These are phyloP conservation scores for Candolleomyces aberdarensis DNA, from an alignment of 768 basidiomycete species.

Conservation along the genomic window DNA sequence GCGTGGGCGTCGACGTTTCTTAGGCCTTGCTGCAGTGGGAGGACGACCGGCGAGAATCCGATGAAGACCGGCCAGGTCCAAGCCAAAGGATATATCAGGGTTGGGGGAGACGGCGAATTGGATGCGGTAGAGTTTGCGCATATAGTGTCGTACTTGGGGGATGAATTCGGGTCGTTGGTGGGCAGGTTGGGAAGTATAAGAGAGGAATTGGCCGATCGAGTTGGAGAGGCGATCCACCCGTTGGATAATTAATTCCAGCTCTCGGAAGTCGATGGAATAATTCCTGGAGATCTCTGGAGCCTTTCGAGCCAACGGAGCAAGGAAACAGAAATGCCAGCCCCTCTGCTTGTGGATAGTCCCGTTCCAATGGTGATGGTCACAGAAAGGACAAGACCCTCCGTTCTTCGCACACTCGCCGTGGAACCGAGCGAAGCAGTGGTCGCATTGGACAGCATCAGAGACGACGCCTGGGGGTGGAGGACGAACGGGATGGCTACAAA, in stretches of 20 bases:
- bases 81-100: slow-evolving; percentile 76
- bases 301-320: slow-evolving; percentile 63
- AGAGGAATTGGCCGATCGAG: slow-evolving; percentile 77
- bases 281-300: slow-evolving; percentile 80
- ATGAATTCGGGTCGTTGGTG: slow-evolving; percentile 78
- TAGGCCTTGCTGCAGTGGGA: slow-evolving; percentile 44
- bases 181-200: slow-evolving; percentile 62
- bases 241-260: slow-evolving; percentile 77
- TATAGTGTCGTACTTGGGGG: slow-evolving; percentile 82
- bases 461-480: slow-evolving; percentile 72
- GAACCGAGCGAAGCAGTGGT: slow-evolving; percentile 85
- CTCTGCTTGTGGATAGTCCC: slow-evolving; percentile 80
- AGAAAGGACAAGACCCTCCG: slow-evolving; percentile 91
- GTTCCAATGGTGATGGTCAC: slow-evolving; percentile 90
- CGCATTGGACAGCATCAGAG: slow-evolving; percentile 87
- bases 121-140: slow-evolving; percentile 87
- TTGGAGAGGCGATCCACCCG: slow-evolving; percentile 72
- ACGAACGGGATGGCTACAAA: slow-evolving; percentile 71
- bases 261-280: slow-evolving; percentile 78
- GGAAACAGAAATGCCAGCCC: slow-evolving; percentile 79
- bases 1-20: slow-evolving; percentile 53
- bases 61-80: slow-evolving; percentile 81
- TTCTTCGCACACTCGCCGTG: slow-evolving; percentile 83
- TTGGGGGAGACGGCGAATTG: slow-evolving; percentile 86
- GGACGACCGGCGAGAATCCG: slow-evolving; percentile 71